Percentiles rank a stretch among this genome's conserved stretches.
Evolutionary conservation across 768 basidiomycete genomes (phyloP).

Genomic region (Russula ochroleuca): DNA sequence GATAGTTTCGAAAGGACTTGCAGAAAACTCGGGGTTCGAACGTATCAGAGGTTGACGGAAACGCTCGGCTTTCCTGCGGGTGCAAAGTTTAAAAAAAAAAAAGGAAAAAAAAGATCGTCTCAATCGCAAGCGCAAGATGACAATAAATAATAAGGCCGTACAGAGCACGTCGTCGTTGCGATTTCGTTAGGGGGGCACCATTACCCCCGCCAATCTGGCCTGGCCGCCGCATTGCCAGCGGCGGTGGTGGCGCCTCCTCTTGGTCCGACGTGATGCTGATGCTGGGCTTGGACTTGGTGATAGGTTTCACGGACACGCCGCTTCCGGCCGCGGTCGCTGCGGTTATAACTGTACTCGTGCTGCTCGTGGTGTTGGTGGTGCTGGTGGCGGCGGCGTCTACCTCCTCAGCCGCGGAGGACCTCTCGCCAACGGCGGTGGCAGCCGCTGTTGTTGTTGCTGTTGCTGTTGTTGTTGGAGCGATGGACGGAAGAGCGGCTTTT

Average conservation of each 20-base stretch:
- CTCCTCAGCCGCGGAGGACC: slow-evolving; percentile 18
- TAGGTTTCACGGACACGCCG: not conserved
- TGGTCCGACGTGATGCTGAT: not conserved
- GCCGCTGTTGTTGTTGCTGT: not conserved
- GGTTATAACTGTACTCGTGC: not conserved
- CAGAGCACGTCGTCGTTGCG: slow-evolving; percentile 66
- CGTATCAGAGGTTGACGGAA: slow-evolving; percentile 67
- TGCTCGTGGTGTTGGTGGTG: not conserved
- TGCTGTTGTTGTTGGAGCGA: slow-evolving; percentile 30
- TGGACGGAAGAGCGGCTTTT: slow-evolving; percentile 49
- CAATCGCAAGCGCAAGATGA: not conserved
- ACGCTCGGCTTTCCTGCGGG: slow-evolving; percentile 56
- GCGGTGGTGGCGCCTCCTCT: not conserved
- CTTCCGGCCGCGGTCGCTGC: not conserved
- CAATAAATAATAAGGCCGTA: slow-evolving; percentile 37
- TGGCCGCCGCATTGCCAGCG: slow-evolving; percentile 33
- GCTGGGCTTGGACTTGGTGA: not conserved
- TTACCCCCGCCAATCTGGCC: slow-evolving; percentile 69
- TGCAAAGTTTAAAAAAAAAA: slow-evolving; percentile 11
- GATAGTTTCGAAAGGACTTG: slow-evolving; percentile 74
- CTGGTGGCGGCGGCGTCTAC: slow-evolving; percentile 8
- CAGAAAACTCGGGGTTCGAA: slow-evolving; percentile 56
- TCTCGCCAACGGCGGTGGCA: not conserved
- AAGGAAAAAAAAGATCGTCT: slow-evolving; percentile 16
- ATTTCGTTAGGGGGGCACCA: slow-evolving; percentile 50